A percentile compares a stretch with the other conserved stretches of the same genome.
Conservation (phyloP, 192 early-diverging fungal species). For the Backusella sp. region DNA sequence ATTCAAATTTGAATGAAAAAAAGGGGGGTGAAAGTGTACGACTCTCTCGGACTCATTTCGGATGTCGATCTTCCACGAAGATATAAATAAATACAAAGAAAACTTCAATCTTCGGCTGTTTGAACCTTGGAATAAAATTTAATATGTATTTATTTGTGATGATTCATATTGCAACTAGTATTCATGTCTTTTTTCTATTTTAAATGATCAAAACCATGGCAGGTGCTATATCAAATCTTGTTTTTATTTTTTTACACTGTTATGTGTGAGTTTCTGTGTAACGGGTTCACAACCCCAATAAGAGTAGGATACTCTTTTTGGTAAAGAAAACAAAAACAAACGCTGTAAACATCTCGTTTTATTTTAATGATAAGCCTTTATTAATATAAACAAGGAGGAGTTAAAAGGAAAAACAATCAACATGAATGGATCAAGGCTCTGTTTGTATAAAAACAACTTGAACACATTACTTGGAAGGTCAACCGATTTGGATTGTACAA, state of each 20-base stretch:
- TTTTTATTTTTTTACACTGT: neutral
- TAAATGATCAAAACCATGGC: neutral
- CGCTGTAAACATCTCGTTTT: neutral
- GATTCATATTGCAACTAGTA: neutral
- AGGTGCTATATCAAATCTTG: neutral
- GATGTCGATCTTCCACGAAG: neutral
- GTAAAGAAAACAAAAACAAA: neutral
- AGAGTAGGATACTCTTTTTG: neutral
- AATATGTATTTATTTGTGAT: neutral
- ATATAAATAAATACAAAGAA: neutral
- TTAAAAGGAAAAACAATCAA: neutral
- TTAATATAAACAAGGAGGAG: no score
- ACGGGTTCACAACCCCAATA: neutral
- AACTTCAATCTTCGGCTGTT: neutral
- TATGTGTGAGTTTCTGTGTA: neutral
- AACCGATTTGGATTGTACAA: neutral
- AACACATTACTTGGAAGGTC: neutral
- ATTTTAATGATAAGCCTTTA: no score
- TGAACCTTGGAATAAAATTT: neutral
- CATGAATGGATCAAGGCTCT: neutral
- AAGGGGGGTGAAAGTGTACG: neutral
- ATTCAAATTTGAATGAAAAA: neutral
- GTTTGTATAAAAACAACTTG: neutral
- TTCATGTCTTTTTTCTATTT: neutral
- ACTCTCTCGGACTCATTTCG: neutral